Conservation (phyloP, 768 basidiomycete species). For the Ephemerocybe angulata region DNA sequence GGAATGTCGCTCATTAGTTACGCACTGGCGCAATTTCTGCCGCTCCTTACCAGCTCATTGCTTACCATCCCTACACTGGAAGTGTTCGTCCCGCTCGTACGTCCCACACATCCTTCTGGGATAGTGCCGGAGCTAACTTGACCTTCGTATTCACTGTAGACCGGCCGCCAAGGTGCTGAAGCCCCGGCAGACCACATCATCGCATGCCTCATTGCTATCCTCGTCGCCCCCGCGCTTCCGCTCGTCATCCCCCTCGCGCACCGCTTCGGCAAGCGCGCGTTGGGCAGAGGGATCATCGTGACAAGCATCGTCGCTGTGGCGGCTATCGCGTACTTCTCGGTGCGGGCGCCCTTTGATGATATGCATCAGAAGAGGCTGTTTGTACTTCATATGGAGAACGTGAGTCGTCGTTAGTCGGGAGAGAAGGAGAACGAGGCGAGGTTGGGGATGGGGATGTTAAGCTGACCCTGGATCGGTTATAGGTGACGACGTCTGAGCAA, state of each 20-base stretch:
- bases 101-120: constrained; percentile 17
- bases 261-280: constrained; percentile 48
- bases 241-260: constrained; percentile 69
- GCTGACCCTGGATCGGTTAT: too few species aligned
- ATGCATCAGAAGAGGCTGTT: constrained; percentile 89
- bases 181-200: constrained; percentile 89
- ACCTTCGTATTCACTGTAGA: constrained; percentile 39
- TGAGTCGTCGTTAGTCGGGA: too few species aligned
- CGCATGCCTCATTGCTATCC: constrained; percentile 64
- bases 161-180: constrained; percentile 76
- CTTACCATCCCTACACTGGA: constrained; percentile 63
- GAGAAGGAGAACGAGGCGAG: too few species aligned
- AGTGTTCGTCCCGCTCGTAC: constrained; percentile 85
- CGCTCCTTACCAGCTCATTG: constrained; percentile 55
- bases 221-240: constrained; percentile 57
- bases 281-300: constrained; percentile 39
- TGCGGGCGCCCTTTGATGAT: constrained; percentile 64
- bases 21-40: constrained; percentile 52
- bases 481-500: constrained; percentile 72
- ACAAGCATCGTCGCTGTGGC: constrained; percentile 44
- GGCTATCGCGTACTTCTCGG: constrained; percentile 58
- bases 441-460: too few species aligned
- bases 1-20: constrained; percentile 60
- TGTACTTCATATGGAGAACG: constrained; percentile 82
- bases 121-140: not conserved